Evolutionary conservation across 2,329 filamentous ascomycete species (phyloP).

Genomic region (Xylogone sp.): DNA sequence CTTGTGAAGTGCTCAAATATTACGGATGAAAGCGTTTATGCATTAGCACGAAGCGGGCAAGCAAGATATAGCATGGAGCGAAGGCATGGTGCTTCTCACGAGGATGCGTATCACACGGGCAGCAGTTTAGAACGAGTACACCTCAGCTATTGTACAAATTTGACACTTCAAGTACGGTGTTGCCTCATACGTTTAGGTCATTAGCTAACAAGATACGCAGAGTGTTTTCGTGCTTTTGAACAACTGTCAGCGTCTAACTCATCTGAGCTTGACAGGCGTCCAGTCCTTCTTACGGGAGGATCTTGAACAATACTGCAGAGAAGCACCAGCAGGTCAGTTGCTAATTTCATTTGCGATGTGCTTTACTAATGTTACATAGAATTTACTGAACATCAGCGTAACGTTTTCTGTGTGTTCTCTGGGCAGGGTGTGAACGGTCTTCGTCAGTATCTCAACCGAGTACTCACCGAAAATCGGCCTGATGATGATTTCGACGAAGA

Average conservation of each 20-base stretch:
- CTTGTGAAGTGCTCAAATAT: conserved; percentile 91
- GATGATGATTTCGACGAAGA: conserved; percentile 80
- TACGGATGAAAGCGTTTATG: conserved; percentile 83
- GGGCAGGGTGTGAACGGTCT: conserved; percentile 77
- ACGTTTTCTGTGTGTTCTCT: conserved; percentile 97
- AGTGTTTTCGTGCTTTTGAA: conserved; percentile 88
- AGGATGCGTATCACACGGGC: conserved; percentile 35
- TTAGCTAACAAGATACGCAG: conserved; percentile 43
- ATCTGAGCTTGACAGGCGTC: conserved; percentile 91
- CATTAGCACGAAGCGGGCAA: conserved; percentile 63
- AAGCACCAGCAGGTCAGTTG: conserved; percentile 67
- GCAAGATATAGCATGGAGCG: conserved; percentile 6
- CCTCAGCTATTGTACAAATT: conserved; percentile 86
- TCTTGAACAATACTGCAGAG: conserved; percentile 78
- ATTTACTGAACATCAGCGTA: conserved; percentile 91
- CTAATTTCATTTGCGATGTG: background rate
- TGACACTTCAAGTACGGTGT: conserved; percentile 71
- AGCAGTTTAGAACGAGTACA: conserved; percentile 79
- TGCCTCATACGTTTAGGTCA: background rate
- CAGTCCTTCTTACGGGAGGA: conserved; percentile 85
- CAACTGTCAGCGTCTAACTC: conserved; percentile 86
- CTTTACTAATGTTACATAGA: conserved; percentile 45
- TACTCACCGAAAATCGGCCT: conserved; percentile 63
- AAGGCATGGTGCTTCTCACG: conserved; percentile 34
- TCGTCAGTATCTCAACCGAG: conserved; percentile 72